Conservation (phyloP, 2,329 filamentous ascomycete species). For the Pyrenophora graminea region DNA sequence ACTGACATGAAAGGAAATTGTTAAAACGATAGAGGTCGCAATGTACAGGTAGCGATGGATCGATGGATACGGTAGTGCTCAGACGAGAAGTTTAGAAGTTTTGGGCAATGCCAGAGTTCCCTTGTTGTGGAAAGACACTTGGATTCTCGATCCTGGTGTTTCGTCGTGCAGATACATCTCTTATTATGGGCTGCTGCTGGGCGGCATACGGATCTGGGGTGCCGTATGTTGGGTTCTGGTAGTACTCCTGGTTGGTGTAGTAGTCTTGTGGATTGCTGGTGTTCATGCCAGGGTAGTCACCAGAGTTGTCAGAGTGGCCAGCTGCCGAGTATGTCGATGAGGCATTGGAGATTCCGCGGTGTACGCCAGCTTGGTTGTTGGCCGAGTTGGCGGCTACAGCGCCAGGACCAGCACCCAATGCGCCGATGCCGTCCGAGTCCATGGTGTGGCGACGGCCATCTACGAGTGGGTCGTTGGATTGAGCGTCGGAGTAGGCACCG, state of each 20-base stretch:
- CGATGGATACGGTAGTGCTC: not conserved
- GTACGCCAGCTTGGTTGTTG: conserved; percentile 69
- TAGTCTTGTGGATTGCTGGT: conserved; percentile 55
- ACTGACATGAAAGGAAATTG: conserved; percentile 4
- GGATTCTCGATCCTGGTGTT: conserved; percentile 95
- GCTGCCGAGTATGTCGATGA: conserved; percentile 92
- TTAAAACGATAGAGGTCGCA: conserved; percentile 13
- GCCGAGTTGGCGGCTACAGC: conserved; percentile 61
- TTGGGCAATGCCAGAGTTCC: conserved; percentile 90
- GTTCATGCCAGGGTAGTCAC: conserved; percentile 56
- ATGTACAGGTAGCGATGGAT: conserved; percentile 24
- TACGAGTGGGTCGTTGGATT: conserved; percentile 69
- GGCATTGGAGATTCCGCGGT: conserved; percentile 89
- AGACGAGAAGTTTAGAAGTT: conserved; percentile 70
- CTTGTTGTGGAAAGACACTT: conserved; percentile 84
- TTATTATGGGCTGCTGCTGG: conserved; percentile 76
- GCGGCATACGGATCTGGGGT: conserved; percentile 58
- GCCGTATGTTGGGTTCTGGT: conserved; percentile 60
- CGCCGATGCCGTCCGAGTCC: conserved; percentile 81
- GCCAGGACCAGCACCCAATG: conserved; percentile 62
- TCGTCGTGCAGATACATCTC: conserved; percentile 87
- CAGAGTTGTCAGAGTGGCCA: conserved; percentile 69
- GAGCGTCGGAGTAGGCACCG: conserved; percentile 67
- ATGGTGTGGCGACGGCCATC: conserved; percentile 53
- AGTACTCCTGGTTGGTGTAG: conserved; percentile 61